These are phyloP conservation scores for Entomortierella beljakovae DNA, from an alignment of 192 early-diverging fungal species.

Conservation along the genomic window DNA sequence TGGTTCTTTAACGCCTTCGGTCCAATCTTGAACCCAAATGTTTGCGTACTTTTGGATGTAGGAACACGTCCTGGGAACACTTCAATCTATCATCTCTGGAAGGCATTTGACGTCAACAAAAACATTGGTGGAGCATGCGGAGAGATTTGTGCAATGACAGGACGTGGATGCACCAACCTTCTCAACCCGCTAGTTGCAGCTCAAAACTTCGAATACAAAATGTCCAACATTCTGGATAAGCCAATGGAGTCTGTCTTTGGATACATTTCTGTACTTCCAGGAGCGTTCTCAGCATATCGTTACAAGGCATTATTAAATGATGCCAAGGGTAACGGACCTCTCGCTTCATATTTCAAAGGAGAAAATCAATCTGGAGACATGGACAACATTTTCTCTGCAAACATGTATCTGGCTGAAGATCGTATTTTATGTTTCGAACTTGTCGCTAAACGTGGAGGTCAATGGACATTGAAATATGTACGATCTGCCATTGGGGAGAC, in stretches of 20 bases:
- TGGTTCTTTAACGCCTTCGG: slow-evolving; percentile 76
- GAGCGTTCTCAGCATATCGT: slow-evolving; percentile 86
- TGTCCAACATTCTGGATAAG: slow-evolving; percentile 81
- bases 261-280: slow-evolving; percentile 94
- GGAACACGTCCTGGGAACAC: slow-evolving; percentile 80
- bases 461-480: slow-evolving; percentile 81
- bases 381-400: slow-evolving; percentile 70
- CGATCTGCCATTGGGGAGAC: slow-evolving; percentile 76
- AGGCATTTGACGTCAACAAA: slow-evolving; percentile 77
- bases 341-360: slow-evolving; percentile 82
- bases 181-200: slow-evolving; percentile 81
- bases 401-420: slow-evolving; percentile 78
- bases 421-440: slow-evolving; percentile 86
- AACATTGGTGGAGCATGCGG: slow-evolving; percentile 86
- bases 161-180: slow-evolving; percentile 66
- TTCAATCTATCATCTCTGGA: slow-evolving; percentile 83
- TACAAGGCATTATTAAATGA: slow-evolving; percentile 76
- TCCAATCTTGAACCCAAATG: slow-evolving; percentile 67
- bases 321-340: slow-evolving; percentile 64
- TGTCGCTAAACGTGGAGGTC: slow-evolving; percentile 73
- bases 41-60: slow-evolving; percentile 78
- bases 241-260: slow-evolving; percentile 92
- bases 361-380: slow-evolving; percentile 71
- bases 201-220: slow-evolving; percentile 89
- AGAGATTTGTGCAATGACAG: slow-evolving; percentile 80